A percentile compares a stretch with the other conserved stretches of the same genome.
phyloP scores from a whole-genome alignment of 169 alveolate genomes.

The Perkinsus marinus region DNA sequence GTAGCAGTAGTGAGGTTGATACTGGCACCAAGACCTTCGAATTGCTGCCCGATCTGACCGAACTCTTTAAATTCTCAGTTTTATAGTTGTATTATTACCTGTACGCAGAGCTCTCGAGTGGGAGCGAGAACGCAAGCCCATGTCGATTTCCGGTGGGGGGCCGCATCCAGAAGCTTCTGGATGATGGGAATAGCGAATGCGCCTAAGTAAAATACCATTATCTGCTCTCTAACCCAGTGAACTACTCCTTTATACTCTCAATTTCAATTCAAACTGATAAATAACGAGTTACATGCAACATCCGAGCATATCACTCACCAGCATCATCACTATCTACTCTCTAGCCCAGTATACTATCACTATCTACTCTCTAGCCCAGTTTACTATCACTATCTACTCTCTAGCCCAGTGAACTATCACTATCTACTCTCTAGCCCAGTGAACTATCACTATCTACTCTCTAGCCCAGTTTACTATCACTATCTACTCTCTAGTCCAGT shows the following conservation, averaged over 20 bases:
- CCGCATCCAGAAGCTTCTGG: constrained; percentile 64
- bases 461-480: constrained; percentile 1
- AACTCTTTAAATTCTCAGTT: not conserved
- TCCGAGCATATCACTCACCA: too few species aligned
- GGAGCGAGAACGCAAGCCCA: constrained; percentile 79
- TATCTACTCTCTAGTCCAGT: too few species aligned
- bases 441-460: not conserved
- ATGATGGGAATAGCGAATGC: constrained; percentile 90
- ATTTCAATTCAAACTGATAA: too few species aligned
- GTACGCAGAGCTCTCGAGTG: constrained; percentile 95
- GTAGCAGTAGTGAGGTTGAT: constrained; percentile 75
- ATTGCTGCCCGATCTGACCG: constrained; percentile 75
- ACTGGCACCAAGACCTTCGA: constrained; percentile 77
- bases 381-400: too few species aligned
- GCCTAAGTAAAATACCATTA: constrained; percentile 15
- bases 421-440: not conserved
- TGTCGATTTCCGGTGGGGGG: constrained; percentile 58
- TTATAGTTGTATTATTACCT: constrained; percentile 40
- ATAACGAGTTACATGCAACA: too few species aligned
- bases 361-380: not conserved
- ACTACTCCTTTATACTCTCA: too few species aligned
- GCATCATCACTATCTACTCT: not conserved
- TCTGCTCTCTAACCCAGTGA: not conserved
- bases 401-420: too few species aligned
- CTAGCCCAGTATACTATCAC: not conserved